A percentile compares a stretch with the other conserved stretches of the same genome.
Conservation (phyloP, 352 stramenopile species). For the Phytophthora europaea region DNA sequence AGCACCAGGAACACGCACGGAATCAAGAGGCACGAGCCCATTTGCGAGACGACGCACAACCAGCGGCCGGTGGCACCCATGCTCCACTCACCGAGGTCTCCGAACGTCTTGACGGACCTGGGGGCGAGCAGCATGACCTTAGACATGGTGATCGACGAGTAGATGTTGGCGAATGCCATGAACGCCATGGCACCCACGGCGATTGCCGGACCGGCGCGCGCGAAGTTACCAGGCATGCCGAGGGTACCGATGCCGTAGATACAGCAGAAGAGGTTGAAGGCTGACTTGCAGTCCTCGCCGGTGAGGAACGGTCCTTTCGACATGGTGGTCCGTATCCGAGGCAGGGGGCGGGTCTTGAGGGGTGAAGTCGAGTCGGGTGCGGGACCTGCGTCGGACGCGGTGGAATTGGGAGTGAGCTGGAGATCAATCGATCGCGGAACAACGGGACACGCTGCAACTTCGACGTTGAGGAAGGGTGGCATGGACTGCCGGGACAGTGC, state of each 20-base stretch:
- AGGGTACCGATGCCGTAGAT: conserved; percentile 80
- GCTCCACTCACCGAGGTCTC: conserved; percentile 69
- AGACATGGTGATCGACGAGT: conserved; percentile 63
- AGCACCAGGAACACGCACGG: conserved; percentile 72
- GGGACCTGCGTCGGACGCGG: conserved; percentile 27
- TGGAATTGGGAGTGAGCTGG: conserved; percentile 30
- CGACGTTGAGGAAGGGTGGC: conserved; percentile 23
- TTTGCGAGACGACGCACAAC: conserved; percentile 62
- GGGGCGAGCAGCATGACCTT: conserved; percentile 71
- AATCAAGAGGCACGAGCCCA: conserved; percentile 64
- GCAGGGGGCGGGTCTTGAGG: neutral
- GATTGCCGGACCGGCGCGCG: conserved; percentile 61
- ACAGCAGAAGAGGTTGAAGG: conserved; percentile 74
- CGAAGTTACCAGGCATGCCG: conserved; percentile 78
- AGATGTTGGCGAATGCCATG: conserved; percentile 79
- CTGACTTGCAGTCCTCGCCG: conserved; percentile 61
- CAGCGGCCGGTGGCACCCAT: conserved; percentile 62
- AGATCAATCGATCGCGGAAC: neutral
- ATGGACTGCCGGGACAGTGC: conserved; percentile 3
- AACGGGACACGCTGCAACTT: conserved; percentile 20
- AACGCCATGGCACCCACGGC: conserved; percentile 62
- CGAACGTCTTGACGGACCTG: conserved; percentile 61
- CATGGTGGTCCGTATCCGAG: conserved; percentile 26
- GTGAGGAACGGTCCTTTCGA: conserved; percentile 55
- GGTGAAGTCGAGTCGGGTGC: conserved; percentile 1